These are phyloP conservation scores for Galeopsis tetrahit DNA, from an alignment of 257 asterid genomes.

Conservation along the genomic window DNA sequence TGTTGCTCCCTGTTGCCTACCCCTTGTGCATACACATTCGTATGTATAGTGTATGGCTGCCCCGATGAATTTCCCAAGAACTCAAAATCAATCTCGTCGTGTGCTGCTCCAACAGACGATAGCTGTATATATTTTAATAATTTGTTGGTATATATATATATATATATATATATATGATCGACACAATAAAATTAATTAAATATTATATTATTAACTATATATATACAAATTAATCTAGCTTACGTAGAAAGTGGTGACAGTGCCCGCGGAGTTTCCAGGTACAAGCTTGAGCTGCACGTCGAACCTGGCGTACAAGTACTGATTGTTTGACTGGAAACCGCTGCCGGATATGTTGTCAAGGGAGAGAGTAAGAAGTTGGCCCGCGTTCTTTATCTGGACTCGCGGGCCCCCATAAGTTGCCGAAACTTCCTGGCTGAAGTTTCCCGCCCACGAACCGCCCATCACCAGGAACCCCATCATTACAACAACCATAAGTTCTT, in stretches of 20 bases:
- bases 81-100: slow-evolving; percentile 52
- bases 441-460: slow-evolving; percentile 52
- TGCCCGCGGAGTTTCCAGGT: slow-evolving; percentile 55
- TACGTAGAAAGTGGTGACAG: slow-evolving; percentile 67
- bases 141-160: too few relatives aligned
- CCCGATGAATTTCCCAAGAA: slow-evolving; percentile 47
- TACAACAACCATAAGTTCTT: neutral
- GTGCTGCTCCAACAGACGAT: slow-evolving; percentile 42
- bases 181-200: too few relatives aligned
- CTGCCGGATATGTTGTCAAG: slow-evolving; percentile 71
- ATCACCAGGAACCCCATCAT: slow-evolving; percentile 37
- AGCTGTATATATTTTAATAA: slow-evolving; percentile 35
- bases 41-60: slow-evolving; percentile 47
- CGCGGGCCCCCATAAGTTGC: slow-evolving; percentile 59
- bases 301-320: slow-evolving; percentile 51
- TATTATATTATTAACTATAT: too few relatives aligned
- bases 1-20: slow-evolving; percentile 53
- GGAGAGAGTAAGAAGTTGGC: slow-evolving; percentile 50
- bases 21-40: slow-evolving; percentile 47
- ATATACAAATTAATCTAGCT: slow-evolving; percentile 5
- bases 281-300: slow-evolving; percentile 68
- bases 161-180: too few relatives aligned
- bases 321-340: slow-evolving; percentile 60
- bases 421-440: slow-evolving; percentile 51
- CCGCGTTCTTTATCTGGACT: slow-evolving; percentile 44